phyloP scores from a whole-genome alignment of 2,329 filamentous ascomycete species.

The Ilyonectria sp. region DNA sequence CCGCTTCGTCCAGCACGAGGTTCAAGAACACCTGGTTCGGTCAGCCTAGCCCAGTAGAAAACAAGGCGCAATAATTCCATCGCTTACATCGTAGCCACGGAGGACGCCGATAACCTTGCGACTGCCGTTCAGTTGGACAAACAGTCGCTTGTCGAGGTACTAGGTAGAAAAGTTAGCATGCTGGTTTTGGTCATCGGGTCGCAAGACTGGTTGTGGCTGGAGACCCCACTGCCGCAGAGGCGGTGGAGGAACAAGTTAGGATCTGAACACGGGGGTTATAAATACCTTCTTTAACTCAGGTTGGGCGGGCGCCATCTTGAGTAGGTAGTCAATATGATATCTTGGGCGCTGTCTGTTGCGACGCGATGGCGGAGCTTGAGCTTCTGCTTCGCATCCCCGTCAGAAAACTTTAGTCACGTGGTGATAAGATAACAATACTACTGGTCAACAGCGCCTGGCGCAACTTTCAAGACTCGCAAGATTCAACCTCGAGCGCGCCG shows the following conservation, averaged over 20 bases:
- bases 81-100: constrained; percentile 92
- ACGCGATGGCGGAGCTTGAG: constrained; percentile 48
- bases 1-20: constrained; percentile 95
- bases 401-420: constrained; percentile 60
- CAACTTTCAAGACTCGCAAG: constrained; percentile 28
- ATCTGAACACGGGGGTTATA: neutral
- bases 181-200: constrained; percentile 7
- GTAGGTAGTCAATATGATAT: constrained; percentile 47
- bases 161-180: constrained; percentile 59
- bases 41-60: constrained; percentile 25
- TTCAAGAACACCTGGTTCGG: constrained; percentile 89
- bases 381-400: constrained; percentile 42
- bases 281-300: constrained; percentile 97
- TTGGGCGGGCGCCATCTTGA: constrained; percentile 96
- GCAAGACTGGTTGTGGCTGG: constrained; percentile 6
- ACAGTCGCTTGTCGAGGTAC: constrained; percentile 99
- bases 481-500: neutral
- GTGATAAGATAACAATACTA: constrained; percentile 61
- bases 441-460: constrained; percentile 25
- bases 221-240: neutral
- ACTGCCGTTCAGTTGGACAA: constrained; percentile 97
- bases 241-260: neutral
- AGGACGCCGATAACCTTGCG: constrained; percentile 96
- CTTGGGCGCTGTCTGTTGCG: constrained; percentile 44
- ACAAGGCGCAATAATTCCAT: neutral